These are phyloP conservation scores for Cladosporium sp. DNA, from an alignment of 2,329 filamentous ascomycete species.

Conservation along the genomic window DNA sequence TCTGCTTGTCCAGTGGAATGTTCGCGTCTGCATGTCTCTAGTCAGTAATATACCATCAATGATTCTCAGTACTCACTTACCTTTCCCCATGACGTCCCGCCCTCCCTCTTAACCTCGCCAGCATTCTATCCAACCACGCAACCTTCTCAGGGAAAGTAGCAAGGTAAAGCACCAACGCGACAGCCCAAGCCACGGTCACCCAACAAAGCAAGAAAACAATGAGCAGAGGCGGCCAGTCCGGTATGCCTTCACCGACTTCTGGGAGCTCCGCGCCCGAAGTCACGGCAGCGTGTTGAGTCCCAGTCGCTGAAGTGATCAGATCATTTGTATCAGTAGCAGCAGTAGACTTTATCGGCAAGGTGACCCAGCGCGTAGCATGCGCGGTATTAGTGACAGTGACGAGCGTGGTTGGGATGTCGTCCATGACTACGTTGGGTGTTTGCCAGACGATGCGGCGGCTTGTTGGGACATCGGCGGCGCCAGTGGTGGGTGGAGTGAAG, in stretches of 20 bases:
- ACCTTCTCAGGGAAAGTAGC: conserved; percentile 29
- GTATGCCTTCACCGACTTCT: not conserved
- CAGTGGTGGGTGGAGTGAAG: not conserved
- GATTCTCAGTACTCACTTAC: too few species aligned
- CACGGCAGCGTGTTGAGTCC: not conserved
- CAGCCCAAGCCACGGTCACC: conserved; percentile 16
- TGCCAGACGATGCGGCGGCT: not conserved
- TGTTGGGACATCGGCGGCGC: not conserved
- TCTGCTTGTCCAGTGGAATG: too few species aligned
- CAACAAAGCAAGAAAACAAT: conserved; percentile 26
- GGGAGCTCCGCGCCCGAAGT: not conserved
- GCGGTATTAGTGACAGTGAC: not conserved
- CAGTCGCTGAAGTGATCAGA: not conserved
- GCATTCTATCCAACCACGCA: not conserved
- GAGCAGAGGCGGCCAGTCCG: conserved; percentile 17
- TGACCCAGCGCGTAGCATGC: not conserved
- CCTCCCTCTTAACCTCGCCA: not conserved
- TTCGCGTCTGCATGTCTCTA: not conserved
- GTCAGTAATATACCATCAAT: too few species aligned
- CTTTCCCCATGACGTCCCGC: not conserved
- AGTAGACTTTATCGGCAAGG: too few species aligned
- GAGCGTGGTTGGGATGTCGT: not conserved
- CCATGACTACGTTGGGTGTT: not conserved
- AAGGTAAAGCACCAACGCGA: conserved; percentile 28
- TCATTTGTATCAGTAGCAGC: too few species aligned